Conservation (phyloP, 2,329 filamentous ascomycete genomes). For the Diaporthe destruens region DNA sequence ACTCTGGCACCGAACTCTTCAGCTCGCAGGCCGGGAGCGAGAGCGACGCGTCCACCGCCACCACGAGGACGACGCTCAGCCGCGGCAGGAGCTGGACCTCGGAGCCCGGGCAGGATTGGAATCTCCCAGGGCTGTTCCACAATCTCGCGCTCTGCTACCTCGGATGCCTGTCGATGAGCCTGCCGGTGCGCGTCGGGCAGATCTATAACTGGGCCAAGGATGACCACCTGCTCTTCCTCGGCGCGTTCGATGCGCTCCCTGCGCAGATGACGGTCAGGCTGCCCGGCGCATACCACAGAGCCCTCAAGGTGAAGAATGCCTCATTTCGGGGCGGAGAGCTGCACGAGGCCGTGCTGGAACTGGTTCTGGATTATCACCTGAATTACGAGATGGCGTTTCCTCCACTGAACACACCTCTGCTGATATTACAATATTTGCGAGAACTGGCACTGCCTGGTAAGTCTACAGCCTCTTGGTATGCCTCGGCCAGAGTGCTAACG, state of each 20-base stretch:
- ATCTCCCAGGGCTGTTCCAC: constrained; percentile 77
- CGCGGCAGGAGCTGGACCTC: constrained; percentile 59
- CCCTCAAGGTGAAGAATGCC: constrained; percentile 65
- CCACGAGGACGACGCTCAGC: constrained; percentile 48
- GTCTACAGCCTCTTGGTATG: constrained; percentile 45
- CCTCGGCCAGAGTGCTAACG: constrained; percentile 45
- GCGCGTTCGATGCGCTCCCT: constrained; percentile 64
- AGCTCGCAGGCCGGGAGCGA: constrained; percentile 67
- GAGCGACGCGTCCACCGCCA: constrained; percentile 46
- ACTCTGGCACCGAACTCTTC: constrained; percentile 58
- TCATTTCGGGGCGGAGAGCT: constrained; percentile 68
- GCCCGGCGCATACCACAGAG: constrained; percentile 69
- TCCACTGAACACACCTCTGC: constrained; percentile 75
- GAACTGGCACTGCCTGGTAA: constrained; percentile 81
- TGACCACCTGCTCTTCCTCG: constrained; percentile 78
- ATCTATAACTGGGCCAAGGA: constrained; percentile 75
- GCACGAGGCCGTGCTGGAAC: constrained; percentile 71
- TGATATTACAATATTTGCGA: constrained; percentile 78
- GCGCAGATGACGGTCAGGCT: constrained; percentile 74
- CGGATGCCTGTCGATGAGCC: constrained; percentile 78
- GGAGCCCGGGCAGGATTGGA: constrained; percentile 61
- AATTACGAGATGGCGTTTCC: constrained; percentile 81
- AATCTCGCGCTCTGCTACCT: constrained; percentile 85
- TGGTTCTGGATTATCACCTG: constrained; percentile 72
- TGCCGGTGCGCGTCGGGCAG: constrained; percentile 82